Conservation (phyloP, 2,329 filamentous ascomycete genomes). For the Xylaria sp. region DNA sequence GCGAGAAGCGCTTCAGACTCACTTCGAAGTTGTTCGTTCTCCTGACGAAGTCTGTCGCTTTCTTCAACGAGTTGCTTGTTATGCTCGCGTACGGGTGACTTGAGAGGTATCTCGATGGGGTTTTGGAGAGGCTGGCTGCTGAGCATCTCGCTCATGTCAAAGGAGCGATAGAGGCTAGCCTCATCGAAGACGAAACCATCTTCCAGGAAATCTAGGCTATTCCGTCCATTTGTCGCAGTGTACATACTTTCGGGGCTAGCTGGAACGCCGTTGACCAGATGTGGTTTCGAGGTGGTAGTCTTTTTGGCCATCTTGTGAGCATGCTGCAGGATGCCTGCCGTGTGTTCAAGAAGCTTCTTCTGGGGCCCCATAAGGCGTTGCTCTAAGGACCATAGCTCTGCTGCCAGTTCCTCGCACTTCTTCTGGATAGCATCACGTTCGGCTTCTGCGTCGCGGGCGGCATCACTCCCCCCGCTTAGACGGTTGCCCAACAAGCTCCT, state of each 20-base stretch:
- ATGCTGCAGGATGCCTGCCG: slow-evolving; percentile 89
- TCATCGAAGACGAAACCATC: slow-evolving; percentile 79
- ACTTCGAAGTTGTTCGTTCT: slow-evolving; percentile 55
- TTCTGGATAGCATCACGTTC: slow-evolving; percentile 79
- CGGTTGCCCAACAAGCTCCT: slow-evolving; percentile 63
- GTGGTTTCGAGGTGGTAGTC: slow-evolving; percentile 55
- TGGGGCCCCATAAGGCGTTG: slow-evolving; percentile 80
- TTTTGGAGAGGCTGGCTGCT: slow-evolving; percentile 51
- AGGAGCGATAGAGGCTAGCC: slow-evolving; percentile 75
- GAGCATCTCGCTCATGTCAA: slow-evolving; percentile 70
- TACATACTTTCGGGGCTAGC: slow-evolving; percentile 83
- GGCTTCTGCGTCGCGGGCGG: slow-evolving; percentile 72
- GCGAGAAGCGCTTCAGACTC: slow-evolving; percentile 50
- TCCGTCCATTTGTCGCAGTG: slow-evolving; percentile 71
- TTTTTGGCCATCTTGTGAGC: slow-evolving; percentile 83
- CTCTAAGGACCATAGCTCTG: slow-evolving; percentile 83
- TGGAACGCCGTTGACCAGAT: slow-evolving; percentile 68
- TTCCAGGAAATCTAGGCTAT: slow-evolving; percentile 65
- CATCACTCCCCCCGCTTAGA: slow-evolving; percentile 59
- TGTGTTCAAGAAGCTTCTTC: slow-evolving; percentile 84
- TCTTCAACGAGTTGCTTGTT: slow-evolving; percentile 62
- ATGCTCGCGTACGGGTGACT: slow-evolving; percentile 67
- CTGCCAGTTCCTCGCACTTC: slow-evolving; percentile 86
- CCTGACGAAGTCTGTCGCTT: slow-evolving; percentile 58
- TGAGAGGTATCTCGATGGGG: slow-evolving; percentile 68